A percentile compares a stretch with the other conserved stretches of the same genome.
phyloP scores from a whole-genome alignment of 352 stramenopile genomes.

The Phytophthora sp. region DNA sequence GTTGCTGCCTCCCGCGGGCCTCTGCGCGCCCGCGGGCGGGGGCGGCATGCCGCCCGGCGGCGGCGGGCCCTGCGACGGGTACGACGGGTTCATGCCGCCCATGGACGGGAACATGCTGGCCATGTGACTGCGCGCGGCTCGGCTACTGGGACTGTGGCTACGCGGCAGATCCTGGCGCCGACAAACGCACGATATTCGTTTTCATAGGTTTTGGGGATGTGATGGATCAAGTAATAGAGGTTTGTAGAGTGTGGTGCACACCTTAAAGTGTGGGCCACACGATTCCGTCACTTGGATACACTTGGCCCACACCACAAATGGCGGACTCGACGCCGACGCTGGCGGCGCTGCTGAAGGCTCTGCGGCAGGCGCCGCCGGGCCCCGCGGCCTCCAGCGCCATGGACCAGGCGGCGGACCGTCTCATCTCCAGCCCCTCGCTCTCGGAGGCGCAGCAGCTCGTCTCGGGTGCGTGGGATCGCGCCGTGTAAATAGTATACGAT shows the following conservation, averaged over 20 bases:
- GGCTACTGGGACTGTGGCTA: constrained; percentile 2
- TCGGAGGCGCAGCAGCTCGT: constrained; percentile 36
- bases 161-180: constrained; percentile 26
- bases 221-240: no score
- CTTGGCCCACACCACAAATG: constrained; percentile 2
- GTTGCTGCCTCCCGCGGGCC: constrained; percentile 46
- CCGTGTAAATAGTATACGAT: background rate
- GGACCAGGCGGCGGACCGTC: constrained; percentile 26
- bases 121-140: background rate
- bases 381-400: constrained; percentile 1
- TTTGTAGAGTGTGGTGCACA: background rate
- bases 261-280: background rate
- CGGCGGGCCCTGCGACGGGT: constrained; percentile 28
- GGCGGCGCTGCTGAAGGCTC: constrained; percentile 22
- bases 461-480: constrained; percentile 24
- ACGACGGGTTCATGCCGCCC: constrained; percentile 38
- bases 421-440: constrained; percentile 31
- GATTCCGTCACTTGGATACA: background rate
- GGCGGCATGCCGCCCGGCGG: constrained; percentile 31
- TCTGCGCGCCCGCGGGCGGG: constrained; percentile 20
- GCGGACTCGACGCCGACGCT: background rate
- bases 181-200: background rate
- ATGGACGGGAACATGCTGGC: constrained; percentile 38
- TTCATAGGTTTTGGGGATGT: no score
- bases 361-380: constrained; percentile 26